Conservation (phyloP, 2,329 filamentous ascomycete genomes). For the Fusarium sp. region DNA sequence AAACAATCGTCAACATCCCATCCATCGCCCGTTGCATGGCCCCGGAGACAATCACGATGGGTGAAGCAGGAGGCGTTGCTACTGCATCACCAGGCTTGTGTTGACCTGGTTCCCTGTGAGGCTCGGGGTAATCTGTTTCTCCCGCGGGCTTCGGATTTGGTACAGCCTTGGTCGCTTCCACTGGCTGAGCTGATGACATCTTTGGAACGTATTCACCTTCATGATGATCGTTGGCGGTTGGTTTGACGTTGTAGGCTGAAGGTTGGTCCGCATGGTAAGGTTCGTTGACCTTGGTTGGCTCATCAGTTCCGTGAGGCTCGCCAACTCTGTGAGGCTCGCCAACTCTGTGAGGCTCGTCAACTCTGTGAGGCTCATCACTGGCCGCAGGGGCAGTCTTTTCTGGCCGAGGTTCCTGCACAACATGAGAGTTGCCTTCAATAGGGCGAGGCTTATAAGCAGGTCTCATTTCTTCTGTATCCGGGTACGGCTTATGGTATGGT, state of each 20-base stretch:
- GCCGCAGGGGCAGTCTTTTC: not conserved
- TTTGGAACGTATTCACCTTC: too few relatives aligned
- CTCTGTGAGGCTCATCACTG: not conserved
- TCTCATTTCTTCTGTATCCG: not conserved
- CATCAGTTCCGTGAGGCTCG: not conserved
- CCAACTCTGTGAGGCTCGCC: not conserved
- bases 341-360: not conserved
- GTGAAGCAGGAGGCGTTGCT: not conserved
- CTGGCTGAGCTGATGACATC: not conserved
- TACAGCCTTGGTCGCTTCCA: not conserved
- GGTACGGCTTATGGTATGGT: not conserved
- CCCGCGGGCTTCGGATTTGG: not conserved
- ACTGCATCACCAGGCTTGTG: not conserved
- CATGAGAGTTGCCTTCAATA: not conserved
- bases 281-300: not conserved
- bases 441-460: not conserved
- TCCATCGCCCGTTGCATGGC: not conserved
- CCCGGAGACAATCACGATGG: not conserved
- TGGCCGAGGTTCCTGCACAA: not conserved
- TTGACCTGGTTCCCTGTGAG: not conserved
- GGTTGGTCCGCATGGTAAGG: too few relatives aligned
- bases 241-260: not conserved
- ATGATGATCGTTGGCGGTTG: not conserved
- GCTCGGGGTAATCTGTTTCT: not conserved
- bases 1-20: not conserved